phyloP scores from a whole-genome alignment of 345 rosid genomes.

The Gossypium turneri region DNA sequence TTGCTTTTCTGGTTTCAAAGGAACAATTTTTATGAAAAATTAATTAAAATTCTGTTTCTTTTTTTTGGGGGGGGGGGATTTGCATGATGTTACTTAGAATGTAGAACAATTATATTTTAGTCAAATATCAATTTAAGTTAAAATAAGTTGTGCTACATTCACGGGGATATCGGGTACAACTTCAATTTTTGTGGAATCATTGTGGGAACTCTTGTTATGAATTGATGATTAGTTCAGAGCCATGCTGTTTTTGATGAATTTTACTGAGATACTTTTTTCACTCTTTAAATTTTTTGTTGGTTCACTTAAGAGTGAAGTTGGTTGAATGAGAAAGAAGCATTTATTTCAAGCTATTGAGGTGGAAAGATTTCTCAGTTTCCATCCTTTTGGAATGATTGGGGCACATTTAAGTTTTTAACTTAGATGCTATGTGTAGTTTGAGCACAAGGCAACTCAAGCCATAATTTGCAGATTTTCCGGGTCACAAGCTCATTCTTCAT shows the following conservation, averaged over 20 bases:
- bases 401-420: neutral
- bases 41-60: neutral
- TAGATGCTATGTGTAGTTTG: neutral
- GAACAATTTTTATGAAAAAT: neutral
- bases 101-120: neutral
- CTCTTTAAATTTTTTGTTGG: neutral
- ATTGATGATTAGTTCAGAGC: neutral
- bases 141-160: neutral
- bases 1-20: neutral
- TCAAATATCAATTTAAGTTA: neutral
- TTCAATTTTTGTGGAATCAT: neutral
- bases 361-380: neutral
- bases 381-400: conserved; percentile 1
- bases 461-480: neutral
- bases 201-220: neutral
- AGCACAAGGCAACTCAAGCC: neutral
- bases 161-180: neutral
- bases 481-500: neutral
- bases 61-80: neutral
- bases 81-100: neutral
- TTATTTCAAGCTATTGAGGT: neutral
- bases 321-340: neutral
- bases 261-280: neutral
- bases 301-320: neutral
- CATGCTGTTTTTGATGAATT: neutral